phyloP scores from a whole-genome alignment of 257 asterid species.

The Solanum sitiens region DNA sequence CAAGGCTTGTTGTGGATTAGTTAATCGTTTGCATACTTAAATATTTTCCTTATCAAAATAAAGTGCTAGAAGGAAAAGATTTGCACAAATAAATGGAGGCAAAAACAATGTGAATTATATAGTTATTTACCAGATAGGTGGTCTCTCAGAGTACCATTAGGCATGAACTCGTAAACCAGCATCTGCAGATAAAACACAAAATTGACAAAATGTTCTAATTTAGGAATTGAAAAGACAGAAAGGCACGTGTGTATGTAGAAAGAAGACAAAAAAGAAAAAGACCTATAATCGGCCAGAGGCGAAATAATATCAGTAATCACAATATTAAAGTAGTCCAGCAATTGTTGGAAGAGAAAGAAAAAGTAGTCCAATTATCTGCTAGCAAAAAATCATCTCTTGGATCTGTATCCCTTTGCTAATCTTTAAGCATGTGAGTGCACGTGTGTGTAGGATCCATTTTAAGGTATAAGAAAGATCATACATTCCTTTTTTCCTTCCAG shows the following conservation, averaged over 20 bases:
- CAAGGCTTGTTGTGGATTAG: background rate
- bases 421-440: background rate
- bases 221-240: background rate
- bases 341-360: background rate
- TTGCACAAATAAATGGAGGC: background rate
- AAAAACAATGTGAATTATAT: background rate
- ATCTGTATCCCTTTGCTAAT: background rate
- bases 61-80: background rate
- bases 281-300: background rate
- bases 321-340: background rate
- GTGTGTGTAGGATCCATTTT: background rate
- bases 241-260: background rate
- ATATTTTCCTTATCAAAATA: background rate
- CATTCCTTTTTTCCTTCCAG: background rate
- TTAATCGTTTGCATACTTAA: background rate
- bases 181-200: constrained; percentile 49
- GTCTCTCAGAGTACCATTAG: constrained; percentile 81
- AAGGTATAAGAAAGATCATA: background rate
- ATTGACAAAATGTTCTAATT: constrained; percentile 2
- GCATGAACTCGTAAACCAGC: constrained; percentile 90
- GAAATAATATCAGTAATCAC: background rate
- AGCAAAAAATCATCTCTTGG: background rate
- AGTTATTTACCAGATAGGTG: constrained; percentile 63
- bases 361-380: background rate
- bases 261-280: background rate